Conservation (phyloP, 768 basidiomycete species). For the Pulveroboletus sp. region DNA sequence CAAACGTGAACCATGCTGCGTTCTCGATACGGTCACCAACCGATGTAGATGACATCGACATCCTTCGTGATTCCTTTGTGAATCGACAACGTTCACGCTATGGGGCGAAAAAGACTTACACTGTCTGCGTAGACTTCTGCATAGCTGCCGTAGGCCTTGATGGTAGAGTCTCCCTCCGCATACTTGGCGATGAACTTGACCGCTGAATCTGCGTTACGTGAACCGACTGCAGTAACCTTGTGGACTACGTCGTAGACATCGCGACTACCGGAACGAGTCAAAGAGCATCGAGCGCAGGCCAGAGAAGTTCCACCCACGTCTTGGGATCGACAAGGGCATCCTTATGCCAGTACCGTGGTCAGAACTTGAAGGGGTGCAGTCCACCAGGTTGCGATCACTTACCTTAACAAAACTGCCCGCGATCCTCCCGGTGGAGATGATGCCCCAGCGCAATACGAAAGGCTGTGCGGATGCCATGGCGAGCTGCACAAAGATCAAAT, state of each 20-base stretch:
- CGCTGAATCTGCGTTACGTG: slow-evolving; percentile 65
- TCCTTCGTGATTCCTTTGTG: slow-evolving; percentile 37
- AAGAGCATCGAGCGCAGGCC: neutral
- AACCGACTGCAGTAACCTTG: slow-evolving; percentile 72
- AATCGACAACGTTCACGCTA: neutral
- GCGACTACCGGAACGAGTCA: slow-evolving; percentile 42
- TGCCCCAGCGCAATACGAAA: slow-evolving; percentile 70
- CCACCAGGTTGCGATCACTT: slow-evolving; percentile 7
- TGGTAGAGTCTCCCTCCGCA: slow-evolving; percentile 45
- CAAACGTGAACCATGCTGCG: neutral
- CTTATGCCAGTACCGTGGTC: slow-evolving; percentile 34
- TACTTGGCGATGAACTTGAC: slow-evolving; percentile 58
- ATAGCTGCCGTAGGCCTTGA: slow-evolving; percentile 72
- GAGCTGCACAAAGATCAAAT: neutral
- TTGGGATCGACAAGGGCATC: slow-evolving; percentile 74
- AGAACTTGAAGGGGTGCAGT: neutral
- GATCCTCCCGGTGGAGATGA: slow-evolving; percentile 79
- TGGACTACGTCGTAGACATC: slow-evolving; percentile 61
- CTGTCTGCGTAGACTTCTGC: slow-evolving; percentile 67
- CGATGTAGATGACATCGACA: slow-evolving; percentile 77
- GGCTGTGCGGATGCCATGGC: slow-evolving; percentile 29
- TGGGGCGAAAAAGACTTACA: slow-evolving; percentile 32
- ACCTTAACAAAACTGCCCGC: slow-evolving; percentile 67
- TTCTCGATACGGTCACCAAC: slow-evolving; percentile 29
- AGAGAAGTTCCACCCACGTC: slow-evolving; percentile 44